phyloP scores from a whole-genome alignment of 108 stramenopile species.

The Stephanodiscus triporus region DNA sequence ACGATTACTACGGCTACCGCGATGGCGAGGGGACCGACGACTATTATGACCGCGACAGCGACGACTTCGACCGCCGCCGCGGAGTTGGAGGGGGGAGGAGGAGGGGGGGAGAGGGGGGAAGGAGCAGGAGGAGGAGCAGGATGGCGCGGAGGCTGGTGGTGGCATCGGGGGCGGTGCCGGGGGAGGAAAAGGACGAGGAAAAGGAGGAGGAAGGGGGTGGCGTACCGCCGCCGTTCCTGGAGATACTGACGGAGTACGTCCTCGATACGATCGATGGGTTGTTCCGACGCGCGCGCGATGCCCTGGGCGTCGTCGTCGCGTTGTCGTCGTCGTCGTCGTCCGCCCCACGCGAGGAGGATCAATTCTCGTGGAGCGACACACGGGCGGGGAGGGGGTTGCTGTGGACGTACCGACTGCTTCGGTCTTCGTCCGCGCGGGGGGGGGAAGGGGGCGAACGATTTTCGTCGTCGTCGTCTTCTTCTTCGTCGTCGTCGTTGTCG shows the following conservation, averaged over 20 bases:
- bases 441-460: too few relatives aligned
- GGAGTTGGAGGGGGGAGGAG: background rate
- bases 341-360: constrained; percentile 22
- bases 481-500: background rate
- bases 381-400: constrained; percentile 32
- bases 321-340: background rate
- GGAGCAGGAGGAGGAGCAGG: background rate
- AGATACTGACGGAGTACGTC: background rate
- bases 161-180: background rate
- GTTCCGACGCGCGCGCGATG: background rate
- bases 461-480: constrained; percentile 8
- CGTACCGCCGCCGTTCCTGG: background rate
- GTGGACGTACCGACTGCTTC: constrained; percentile 27
- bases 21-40: background rate
- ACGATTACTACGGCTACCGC: constrained; percentile 2
- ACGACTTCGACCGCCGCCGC: background rate
- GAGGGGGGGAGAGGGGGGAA: background rate
- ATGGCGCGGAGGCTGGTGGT: background rate
- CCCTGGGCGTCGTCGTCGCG: background rate
- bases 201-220: background rate
- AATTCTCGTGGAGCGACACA: constrained; percentile 48
- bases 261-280: background rate
- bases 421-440: too few relatives aligned
- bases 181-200: background rate
- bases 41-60: background rate